A percentile compares a stretch with the other conserved stretches of the same genome.
Conservation (phyloP, 2,329 filamentous ascomycete genomes). For the Biscogniauxia mediterranea region DNA sequence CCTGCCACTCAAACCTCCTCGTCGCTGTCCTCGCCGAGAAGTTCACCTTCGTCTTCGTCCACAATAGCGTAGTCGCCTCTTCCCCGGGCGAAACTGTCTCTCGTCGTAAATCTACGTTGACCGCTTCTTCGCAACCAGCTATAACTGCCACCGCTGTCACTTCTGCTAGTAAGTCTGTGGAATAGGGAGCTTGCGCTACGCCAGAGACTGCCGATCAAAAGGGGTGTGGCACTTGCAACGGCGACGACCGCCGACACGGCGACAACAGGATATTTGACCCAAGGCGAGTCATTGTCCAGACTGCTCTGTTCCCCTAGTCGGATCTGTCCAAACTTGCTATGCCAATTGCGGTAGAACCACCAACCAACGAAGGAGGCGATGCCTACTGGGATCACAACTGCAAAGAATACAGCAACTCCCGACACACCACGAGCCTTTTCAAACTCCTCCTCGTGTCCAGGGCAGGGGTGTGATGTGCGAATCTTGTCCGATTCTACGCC, state of each 20-base stretch:
- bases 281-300: constrained; percentile 70
- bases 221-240: constrained; percentile 61
- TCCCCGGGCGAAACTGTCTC: constrained; percentile 84
- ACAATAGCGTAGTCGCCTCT: constrained; percentile 85
- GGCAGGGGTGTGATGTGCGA: constrained; percentile 62
- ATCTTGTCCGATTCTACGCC: constrained; percentile 73
- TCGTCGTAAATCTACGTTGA: constrained; percentile 75
- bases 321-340: constrained; percentile 87
- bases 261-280: constrained; percentile 80
- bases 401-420: constrained; percentile 79
- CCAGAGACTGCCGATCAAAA: constrained; percentile 73
- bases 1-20: constrained; percentile 67
- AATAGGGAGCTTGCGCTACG: constrained; percentile 56
- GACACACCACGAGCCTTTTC: constrained; percentile 67
- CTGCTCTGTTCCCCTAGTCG: constrained; percentile 71
- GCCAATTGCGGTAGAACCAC: constrained; percentile 83
- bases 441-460: constrained; percentile 79
- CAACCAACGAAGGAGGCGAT: constrained; percentile 73
- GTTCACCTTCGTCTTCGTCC: constrained; percentile 90
- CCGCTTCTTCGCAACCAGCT: constrained; percentile 51
- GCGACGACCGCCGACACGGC: constrained; percentile 64
- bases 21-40: constrained; percentile 90
- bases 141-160: constrained; percentile 45
- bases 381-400: constrained; percentile 72
- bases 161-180: constrained; percentile 46